Evolutionary conservation across 2,329 filamentous ascomycete genomes (phyloP).

Genomic region (Leptosphaerulina australis): DNA sequence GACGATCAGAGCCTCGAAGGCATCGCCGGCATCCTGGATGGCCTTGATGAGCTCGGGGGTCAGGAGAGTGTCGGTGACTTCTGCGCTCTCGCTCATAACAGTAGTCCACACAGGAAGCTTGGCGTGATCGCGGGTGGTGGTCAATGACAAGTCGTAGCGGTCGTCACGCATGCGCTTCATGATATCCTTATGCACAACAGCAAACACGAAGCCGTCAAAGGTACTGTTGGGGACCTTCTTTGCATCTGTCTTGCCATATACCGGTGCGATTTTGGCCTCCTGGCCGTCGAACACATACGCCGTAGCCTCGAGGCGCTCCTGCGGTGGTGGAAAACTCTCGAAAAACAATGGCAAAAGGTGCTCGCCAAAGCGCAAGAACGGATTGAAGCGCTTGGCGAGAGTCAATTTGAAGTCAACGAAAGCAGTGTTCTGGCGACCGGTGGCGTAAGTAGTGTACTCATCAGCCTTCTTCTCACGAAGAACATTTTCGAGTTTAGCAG

Average conservation of each 20-base stretch:
- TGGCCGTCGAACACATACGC: constrained; percentile 91
- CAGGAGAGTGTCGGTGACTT: constrained; percentile 86
- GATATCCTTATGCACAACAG: constrained; percentile 89
- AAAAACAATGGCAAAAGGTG: constrained; percentile 74
- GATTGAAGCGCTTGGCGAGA: constrained; percentile 87
- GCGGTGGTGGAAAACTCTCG: constrained; percentile 72
- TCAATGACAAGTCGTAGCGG: constrained; percentile 92
- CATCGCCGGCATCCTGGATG: constrained; percentile 74
- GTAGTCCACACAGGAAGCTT: constrained; percentile 91
- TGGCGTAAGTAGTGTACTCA: constrained; percentile 86
- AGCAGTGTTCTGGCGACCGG: constrained; percentile 89
- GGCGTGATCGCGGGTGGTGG: constrained; percentile 86
- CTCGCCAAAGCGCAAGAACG: constrained; percentile 71
- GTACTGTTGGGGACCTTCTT: constrained; percentile 67
- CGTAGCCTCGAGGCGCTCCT: constrained; percentile 76
- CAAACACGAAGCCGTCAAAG: constrained; percentile 93
- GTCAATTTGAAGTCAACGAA: constrained; percentile 86
- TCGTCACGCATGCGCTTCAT: constrained; percentile 92
- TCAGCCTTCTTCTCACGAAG: constrained; percentile 87
- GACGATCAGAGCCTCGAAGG: constrained; percentile 82
- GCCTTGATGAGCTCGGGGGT: constrained; percentile 86
- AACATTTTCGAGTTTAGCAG: constrained; percentile 62
- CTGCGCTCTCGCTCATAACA: constrained; percentile 95
- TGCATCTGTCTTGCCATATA: constrained; percentile 65
- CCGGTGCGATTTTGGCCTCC: constrained; percentile 76